These are phyloP conservation scores for Plantago major DNA, from an alignment of 257 asterid genomes.

Conservation along the genomic window DNA sequence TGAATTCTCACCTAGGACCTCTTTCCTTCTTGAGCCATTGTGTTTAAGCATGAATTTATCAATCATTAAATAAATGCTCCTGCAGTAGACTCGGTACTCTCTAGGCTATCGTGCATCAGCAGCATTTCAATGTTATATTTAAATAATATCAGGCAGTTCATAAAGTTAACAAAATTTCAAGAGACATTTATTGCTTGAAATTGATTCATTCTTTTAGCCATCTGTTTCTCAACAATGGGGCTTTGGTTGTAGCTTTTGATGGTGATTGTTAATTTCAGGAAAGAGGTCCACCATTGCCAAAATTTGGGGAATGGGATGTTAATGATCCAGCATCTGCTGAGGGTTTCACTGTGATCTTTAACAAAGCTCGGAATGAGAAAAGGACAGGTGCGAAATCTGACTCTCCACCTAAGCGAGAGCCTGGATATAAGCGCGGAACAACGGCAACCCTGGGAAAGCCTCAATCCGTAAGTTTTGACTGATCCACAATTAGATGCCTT, in stretches of 20 bases:
- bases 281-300: constrained; percentile 53
- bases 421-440: constrained; percentile 40
- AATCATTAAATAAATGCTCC: no score
- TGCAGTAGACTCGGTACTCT: no score
- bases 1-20: no score
- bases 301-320: constrained; percentile 77
- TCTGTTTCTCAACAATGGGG: background rate
- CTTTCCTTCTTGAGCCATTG: no score
- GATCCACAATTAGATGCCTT: background rate
- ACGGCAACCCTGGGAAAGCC: constrained; percentile 61
- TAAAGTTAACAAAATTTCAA: no score
- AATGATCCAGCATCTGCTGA: constrained; percentile 67
- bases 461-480: constrained; percentile 50
- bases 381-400: constrained; percentile 53
- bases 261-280: constrained; percentile 28
- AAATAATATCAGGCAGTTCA: background rate
- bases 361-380: constrained; percentile 60
- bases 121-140: no score
- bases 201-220: background rate
- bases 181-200: background rate
- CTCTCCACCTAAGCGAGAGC: constrained; percentile 44
- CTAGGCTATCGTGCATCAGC: no score
- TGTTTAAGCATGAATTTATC: no score
- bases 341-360: constrained; percentile 66
- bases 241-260: background rate